A percentile compares a stretch with the other conserved stretches of the same genome.
Evolutionary conservation across 345 rosid species (phyloP).

Genomic region (Salix suchowensis): DNA sequence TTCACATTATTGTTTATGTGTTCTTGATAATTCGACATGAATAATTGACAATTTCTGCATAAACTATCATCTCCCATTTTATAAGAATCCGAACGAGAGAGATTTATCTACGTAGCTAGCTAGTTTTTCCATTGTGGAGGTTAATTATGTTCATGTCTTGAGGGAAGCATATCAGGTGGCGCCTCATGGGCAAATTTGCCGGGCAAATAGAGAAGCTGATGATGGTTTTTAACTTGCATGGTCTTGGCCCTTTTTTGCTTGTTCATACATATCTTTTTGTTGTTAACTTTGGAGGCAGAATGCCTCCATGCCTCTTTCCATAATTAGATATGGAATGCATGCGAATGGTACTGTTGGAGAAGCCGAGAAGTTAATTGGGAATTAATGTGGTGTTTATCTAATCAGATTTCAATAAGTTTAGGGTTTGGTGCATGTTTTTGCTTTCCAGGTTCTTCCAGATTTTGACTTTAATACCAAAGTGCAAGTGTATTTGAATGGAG

Average conservation of each 20-base stretch:
- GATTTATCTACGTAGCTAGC: background rate
- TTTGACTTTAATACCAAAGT: constrained; percentile 61
- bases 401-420: constrained; percentile 42
- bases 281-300: background rate
- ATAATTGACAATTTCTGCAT: too few species aligned
- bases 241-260: background rate
- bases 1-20: too few species aligned
- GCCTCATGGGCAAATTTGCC: background rate
- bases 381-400: constrained; percentile 45
- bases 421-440: constrained; percentile 46
- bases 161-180: background rate
- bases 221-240: background rate
- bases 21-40: too few species aligned
- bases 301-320: background rate
- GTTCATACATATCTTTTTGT: too few species aligned
- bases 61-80: background rate
- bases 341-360: background rate
- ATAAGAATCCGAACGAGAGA: background rate
- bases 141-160: background rate
- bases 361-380: constrained; percentile 47
- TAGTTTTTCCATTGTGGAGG: background rate
- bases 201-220: background rate
- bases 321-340: constrained; percentile 7
- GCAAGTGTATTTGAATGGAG: constrained; percentile 92
- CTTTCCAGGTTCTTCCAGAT: constrained; percentile 55